These are phyloP conservation scores for Coleophoma cylindrospora DNA, from an alignment of 2,329 filamentous ascomycete species.

Conservation along the genomic window DNA sequence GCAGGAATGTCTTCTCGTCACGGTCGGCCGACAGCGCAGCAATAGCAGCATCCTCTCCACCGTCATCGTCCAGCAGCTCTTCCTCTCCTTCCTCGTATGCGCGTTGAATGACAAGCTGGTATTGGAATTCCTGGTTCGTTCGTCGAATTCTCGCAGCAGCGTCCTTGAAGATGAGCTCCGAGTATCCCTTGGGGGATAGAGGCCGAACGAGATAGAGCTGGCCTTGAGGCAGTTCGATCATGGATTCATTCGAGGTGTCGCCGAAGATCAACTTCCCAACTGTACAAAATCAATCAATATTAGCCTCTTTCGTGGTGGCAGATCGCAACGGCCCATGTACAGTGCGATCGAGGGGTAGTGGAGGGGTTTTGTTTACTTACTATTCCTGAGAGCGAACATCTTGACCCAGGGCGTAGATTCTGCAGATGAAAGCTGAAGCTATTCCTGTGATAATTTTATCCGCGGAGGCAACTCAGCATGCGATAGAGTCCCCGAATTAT, in stretches of 20 bases:
- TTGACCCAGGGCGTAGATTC: not conserved
- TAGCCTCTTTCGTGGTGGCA: not conserved
- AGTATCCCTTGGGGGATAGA: conserved; percentile 93
- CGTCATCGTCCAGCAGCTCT: conserved; percentile 83
- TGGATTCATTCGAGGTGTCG: conserved; percentile 74
- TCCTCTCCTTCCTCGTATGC: conserved; percentile 98
- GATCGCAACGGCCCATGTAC: not conserved
- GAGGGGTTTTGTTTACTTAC: conserved; percentile 1
- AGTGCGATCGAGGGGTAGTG: not conserved
- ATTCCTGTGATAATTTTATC: no score
- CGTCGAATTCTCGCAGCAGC: conserved; percentile 85
- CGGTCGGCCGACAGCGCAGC: conserved; percentile 74
- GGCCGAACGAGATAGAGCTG: conserved; percentile 97
- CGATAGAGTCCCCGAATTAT: no score
- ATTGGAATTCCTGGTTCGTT: conserved; percentile 93
- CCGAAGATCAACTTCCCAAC: conserved; percentile 91
- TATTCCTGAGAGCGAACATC: conserved; percentile 1
- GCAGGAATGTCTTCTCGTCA: conserved; percentile 94
- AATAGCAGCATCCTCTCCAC: conserved; percentile 72
- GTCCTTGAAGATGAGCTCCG: conserved; percentile 98
- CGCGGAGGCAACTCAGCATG: no score
- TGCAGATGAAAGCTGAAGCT: no score
- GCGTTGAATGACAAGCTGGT: conserved; percentile 92
- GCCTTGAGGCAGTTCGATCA: conserved; percentile 91
- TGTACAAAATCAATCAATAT: conserved; percentile 29